phyloP scores from a whole-genome alignment of 2,329 filamentous ascomycete genomes.

The Cytospora chrysosperma region DNA sequence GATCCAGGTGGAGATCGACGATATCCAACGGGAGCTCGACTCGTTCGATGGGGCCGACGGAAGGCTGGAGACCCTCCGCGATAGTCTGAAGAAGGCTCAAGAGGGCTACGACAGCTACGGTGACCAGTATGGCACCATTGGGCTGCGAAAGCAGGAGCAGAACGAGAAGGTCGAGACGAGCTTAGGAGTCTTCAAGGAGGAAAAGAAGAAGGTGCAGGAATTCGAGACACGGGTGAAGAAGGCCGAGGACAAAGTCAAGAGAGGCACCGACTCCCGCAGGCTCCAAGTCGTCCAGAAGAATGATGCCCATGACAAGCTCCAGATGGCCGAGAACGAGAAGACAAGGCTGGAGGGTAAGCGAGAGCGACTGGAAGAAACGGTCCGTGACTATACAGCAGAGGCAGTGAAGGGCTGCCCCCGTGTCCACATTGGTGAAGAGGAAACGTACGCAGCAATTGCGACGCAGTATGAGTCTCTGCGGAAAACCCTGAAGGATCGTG shows the following conservation, averaged over 20 bases:
- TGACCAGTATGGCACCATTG: conserved; percentile 53
- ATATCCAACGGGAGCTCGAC: conserved; percentile 60
- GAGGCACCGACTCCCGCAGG: conserved; percentile 47
- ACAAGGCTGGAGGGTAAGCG: conserved; percentile 46
- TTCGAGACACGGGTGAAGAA: conserved; percentile 53
- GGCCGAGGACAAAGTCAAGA: conserved; percentile 52
- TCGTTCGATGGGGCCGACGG: conserved; percentile 67
- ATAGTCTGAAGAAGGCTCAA: conserved; percentile 54
- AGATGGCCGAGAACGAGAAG: conserved; percentile 48
- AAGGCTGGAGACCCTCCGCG: conserved; percentile 57
- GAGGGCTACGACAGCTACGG: conserved; percentile 48
- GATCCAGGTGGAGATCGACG: conserved; percentile 58
- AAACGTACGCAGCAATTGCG: conserved; percentile 58
- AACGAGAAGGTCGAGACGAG: conserved; percentile 43
- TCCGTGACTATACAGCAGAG: conserved; percentile 54
- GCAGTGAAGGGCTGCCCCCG: conserved; percentile 57
- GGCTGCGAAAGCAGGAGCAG: conserved; percentile 48
- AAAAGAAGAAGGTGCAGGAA: conserved; percentile 36
- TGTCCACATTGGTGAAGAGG: conserved; percentile 62
- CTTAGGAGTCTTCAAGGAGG: conserved; percentile 37
- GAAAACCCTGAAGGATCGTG: conserved; percentile 55
- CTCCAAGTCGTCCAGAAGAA: conserved; percentile 63
- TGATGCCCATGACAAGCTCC: conserved; percentile 50
- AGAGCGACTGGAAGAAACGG: conserved; percentile 45
- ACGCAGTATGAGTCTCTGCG: conserved; percentile 53